Evolutionary conservation across 495 filamentous ascomycete genomes (phyloP).

Genomic region (Pseudomonodictys pantanalensis): DNA sequence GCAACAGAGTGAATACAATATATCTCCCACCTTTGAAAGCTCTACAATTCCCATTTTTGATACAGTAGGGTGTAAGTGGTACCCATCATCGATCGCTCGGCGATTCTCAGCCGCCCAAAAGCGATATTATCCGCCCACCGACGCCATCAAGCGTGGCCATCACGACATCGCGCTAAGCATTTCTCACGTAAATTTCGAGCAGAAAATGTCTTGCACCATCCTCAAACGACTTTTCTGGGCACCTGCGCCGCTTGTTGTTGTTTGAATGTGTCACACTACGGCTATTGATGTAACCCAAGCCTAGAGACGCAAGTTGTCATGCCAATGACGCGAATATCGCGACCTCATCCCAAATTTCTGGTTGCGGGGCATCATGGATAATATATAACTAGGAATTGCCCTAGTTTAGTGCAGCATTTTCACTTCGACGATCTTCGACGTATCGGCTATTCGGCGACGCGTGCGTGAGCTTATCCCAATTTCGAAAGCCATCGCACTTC

Average conservation of each 20-base stretch:
- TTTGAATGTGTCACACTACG: background rate
- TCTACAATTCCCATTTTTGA: too few relatives aligned
- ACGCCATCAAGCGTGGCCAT: conserved; percentile 9
- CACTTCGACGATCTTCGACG: background rate
- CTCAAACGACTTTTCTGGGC: background rate
- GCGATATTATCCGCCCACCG: too few relatives aligned
- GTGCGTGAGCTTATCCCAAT: background rate
- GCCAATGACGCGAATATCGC: conserved; percentile 19
- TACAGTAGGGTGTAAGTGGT: too few relatives aligned
- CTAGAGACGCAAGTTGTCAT: conserved; percentile 8
- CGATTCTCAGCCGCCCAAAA: too few relatives aligned
- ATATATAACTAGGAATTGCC: conserved; percentile 1
- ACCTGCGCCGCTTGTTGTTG: background rate
- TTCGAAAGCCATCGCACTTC: background rate
- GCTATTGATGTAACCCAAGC: conserved; percentile 23
- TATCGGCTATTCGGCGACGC: background rate
- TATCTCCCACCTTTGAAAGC: too few relatives aligned
- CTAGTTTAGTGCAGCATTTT: background rate
- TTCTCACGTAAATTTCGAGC: background rate
- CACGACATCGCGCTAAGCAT: conserved; percentile 19
- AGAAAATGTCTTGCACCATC: conserved; percentile 7
- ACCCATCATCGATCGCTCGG: too few relatives aligned
- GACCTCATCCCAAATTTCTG: background rate
- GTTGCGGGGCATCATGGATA: background rate
- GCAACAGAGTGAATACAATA: too few relatives aligned